A percentile compares a stretch with the other conserved stretches of the same genome.
phyloP scores from a whole-genome alignment of 495 filamentous ascomycete genomes.

The Astrothelium macrocarpum region DNA sequence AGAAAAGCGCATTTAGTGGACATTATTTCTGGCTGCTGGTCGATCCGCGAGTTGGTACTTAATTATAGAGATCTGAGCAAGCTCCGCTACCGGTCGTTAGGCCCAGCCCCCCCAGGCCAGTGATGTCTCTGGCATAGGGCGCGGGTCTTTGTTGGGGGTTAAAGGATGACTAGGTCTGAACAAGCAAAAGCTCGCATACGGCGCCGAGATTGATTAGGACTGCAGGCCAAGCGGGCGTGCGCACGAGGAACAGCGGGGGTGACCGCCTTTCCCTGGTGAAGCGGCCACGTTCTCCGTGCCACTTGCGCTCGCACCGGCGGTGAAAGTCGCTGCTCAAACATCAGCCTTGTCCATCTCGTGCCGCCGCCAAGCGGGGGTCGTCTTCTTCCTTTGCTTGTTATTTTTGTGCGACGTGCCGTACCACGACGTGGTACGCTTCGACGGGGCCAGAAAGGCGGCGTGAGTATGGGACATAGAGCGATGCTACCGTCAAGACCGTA shows the following conservation, averaged over 20 bases:
- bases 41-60: background rate
- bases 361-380: background rate
- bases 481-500: background rate
- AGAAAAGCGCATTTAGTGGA: constrained; percentile 2
- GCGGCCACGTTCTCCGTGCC: background rate
- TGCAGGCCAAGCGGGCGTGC: constrained; percentile 5
- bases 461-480: background rate
- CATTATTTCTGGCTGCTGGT: background rate
- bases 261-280: constrained; percentile 5
- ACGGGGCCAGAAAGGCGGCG: background rate
- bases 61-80: constrained; percentile 1
- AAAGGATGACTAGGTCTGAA: background rate
- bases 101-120: background rate
- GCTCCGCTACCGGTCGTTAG: background rate
- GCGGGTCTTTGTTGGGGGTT: background rate
- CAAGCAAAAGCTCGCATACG: background rate
- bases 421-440: background rate
- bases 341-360: background rate
- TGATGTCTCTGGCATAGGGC: too few species aligned
- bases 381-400: background rate
- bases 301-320: background rate
- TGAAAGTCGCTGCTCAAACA: background rate
- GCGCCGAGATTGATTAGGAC: background rate
- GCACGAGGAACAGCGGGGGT: background rate
- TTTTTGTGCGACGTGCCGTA: constrained; percentile 2